Evolutionary conservation across 2,329 filamentous ascomycete genomes (phyloP), one percentile per base, ranked within the genome.

Genomic region (Colletotrichum lini): DNA sequence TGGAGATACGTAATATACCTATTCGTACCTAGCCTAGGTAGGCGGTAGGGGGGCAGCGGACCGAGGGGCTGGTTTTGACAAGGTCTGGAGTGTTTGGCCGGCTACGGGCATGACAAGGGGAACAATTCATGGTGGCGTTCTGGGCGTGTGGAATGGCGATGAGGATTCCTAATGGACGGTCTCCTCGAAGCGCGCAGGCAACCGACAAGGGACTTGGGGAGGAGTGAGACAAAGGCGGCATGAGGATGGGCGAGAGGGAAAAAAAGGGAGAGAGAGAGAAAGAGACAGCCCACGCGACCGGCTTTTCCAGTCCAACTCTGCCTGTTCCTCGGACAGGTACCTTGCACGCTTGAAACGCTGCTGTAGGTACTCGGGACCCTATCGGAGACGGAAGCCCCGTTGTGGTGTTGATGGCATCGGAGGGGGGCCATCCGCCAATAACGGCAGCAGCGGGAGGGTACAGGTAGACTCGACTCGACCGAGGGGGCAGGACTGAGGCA

Each of bases 41-140:
- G 44, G 44, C 42, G 23, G 30, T 30, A 30, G 45, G 40, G 52
- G 56, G 42, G 56, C 35, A 50, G 57, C 50, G 57, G 64, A 53
- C 64, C 68, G 57, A 67, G 50, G 63, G 63, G 63, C 56, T 67
- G 63, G 67, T 38, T 61, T 68, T 44, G 67, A 21, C 54, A 59
- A 49, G 54, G 54, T 44, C 54, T 47, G n/a, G 52, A 40, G 15
- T 5, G 12, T n/a, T 60, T 26, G 9, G 53, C 66, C 15, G 38
- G 60, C 44, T 18, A 45, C 65, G 38, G 57, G 7, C 56, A 45
- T 18, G 35, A 69, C 60, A 69, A 68, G 60, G 52, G 44, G 66
- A 30, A 70, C 67, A 70, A 66, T 70, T n/a, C 35, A 62, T 38
- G n/a, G 59, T 62, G 35, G 18, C 54, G 38, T 26, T 12, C 26